phyloP scores from a whole-genome alignment of 164 flowering plant species.

The Sextonia rubra region DNA sequence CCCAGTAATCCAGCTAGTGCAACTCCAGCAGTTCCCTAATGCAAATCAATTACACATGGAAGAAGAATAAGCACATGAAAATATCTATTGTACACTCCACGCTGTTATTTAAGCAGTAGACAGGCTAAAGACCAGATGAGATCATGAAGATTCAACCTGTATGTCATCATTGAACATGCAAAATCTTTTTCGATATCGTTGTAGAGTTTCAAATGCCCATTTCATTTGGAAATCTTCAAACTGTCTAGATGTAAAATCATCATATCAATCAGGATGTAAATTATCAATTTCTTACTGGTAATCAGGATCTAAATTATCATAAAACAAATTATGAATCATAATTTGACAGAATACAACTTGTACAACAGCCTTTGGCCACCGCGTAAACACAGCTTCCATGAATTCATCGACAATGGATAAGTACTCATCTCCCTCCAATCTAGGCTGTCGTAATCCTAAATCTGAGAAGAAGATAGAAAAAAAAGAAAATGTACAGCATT shows the following conservation, averaged over 20 bases:
- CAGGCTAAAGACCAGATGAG: background rate
- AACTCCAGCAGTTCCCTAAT: slow-evolving; percentile 99
- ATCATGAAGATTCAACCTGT: slow-evolving; percentile 49
- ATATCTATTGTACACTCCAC: background rate
- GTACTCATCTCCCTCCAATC: slow-evolving; percentile 97
- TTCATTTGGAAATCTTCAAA: slow-evolving; percentile 99
- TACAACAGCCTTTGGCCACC: slow-evolving; percentile 98
- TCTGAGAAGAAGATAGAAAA: slow-evolving; percentile 41
- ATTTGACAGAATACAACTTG: slow-evolving; percentile 52
- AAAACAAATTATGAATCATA: background rate
- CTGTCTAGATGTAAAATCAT: slow-evolving; percentile 30
- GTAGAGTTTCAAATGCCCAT: slow-evolving; percentile 99
- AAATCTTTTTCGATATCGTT: slow-evolving; percentile 77
- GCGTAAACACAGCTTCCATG: slow-evolving; percentile 88
- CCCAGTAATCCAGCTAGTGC: slow-evolving; percentile 96
- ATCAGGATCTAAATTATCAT: background rate
- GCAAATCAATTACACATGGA: background rate
- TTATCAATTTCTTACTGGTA: background rate
- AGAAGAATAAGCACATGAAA: background rate
- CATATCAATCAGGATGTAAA: background rate
- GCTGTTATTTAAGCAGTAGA: background rate
- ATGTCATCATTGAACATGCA: slow-evolving; percentile 99
- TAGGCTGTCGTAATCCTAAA: slow-evolving; percentile 86
- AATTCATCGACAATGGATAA: slow-evolving; percentile 86
- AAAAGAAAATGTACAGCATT: background rate